Base-by-base conservation (phyloP, 805 yeast species). In the Lachancea cidri region DNA sequence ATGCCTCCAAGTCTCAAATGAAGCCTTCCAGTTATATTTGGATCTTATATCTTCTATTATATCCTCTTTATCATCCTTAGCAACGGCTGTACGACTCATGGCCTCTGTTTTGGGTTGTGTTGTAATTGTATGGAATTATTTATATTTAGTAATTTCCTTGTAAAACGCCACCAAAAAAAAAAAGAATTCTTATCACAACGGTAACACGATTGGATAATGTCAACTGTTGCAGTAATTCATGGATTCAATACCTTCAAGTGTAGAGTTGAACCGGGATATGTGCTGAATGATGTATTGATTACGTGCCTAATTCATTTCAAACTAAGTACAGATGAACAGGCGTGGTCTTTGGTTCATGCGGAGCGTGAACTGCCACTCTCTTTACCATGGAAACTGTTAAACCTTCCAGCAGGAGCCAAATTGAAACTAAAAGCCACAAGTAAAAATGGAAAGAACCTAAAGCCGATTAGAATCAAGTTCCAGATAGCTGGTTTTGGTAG, bases 371-470 rank as follows among this genome's bases (percentile, higher is more conserved):
- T 73, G 16, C 65, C 71, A 4, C 46, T 64, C 13, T 63, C 68
- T 27, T 43, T 73, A 25, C 77, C 79, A 1, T 53, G 69, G 45
- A 59, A 77, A 43, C 50, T 73, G 14, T 49, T 68, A 13, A 67
- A 68, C 38, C 46, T 74, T 15, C 72, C 77, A 2, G 55, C 64
- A 4, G 78, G 78, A 9, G 68, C 66, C 14, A 73, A 70, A 34
- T 41, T 74, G 27, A 55, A 56, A 5, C 46, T 72, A 33, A 46
- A 49, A 27, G 36, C 17, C 4, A 3, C 11, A 9, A 36, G 39
- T 11, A 34, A 48, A 1, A 31, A 38, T 6, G 27, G 32, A 15
- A 35, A 34, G 8, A 17, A 35, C 11, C 33, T 46, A 2, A 38
- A 47, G 2, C 44, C 42, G 9, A 46, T 65, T 13, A 65, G 57